Evolutionary conservation across 306 rosid species (phyloP), one percentile per base, ranked within the genome.

Genomic region (Cicer arietinum): DNA sequence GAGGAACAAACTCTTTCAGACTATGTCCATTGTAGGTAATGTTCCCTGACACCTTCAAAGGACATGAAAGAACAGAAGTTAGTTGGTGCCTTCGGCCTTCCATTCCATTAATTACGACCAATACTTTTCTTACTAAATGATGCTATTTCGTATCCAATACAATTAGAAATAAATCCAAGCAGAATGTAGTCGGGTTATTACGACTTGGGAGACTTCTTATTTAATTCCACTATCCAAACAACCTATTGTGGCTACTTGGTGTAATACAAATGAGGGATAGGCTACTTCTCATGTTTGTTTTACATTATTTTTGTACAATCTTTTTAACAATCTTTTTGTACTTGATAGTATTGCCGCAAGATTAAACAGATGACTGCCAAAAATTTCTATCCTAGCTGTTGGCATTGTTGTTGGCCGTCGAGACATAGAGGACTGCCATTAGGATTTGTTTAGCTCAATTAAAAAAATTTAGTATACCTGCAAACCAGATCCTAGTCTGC

Each of bases 1-100:
- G 98, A 57, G 98, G 94, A 78, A 93, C 94, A 77, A 93, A 93
- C 85, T 93, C 98, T 4, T 84, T 85, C 71, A 93, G 79, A 10
- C 82, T 75, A 79, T 91, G 97, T 61, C 98, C 98, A 57, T 93
- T 93, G 77, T 92, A 95, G 45, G 92, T 92, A 71, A 89, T 79
- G 72, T 70, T 83, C 73, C 99, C 99, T 77, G 96, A 88, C 84
- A 77, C 80, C 99, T 95, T 84, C 86, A 54, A 79, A 66, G 16
- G 69, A 50, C 69, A 59, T 45, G 74, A 44, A 66, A 60, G 43
- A 65, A 78, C 48, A 64, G 7, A 65, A 17, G 59, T 56, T 44
- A 46, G 56, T 40, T 7, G 2, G 14, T 58, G 47, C 71, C 45
- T 64, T 41, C 35, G 42, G 37, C 69, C 22, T 53, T 75, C 25